phyloP scores from a whole-genome alignment of 306 rosid genomes.

The Styphnolobium japonicum region DNA sequence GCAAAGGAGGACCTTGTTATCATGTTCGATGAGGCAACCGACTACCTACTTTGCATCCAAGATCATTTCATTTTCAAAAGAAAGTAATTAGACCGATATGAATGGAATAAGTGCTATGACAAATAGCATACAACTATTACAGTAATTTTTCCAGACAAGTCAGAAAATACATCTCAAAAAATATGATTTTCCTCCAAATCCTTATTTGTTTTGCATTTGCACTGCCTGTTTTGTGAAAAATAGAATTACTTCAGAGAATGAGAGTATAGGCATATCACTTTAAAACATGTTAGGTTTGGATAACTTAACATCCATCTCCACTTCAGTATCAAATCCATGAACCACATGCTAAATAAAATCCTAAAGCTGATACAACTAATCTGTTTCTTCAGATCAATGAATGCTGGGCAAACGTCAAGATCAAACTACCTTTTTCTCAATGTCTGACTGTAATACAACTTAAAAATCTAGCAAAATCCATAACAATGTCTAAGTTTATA shows the following conservation, averaged over 20 bases:
- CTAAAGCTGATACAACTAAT: not conserved
- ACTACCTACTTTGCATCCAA: conserved; percentile 56
- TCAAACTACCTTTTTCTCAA: not conserved
- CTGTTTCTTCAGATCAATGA: not conserved
- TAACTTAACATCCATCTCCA: not conserved
- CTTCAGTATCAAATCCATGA: not conserved
- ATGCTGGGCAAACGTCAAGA: not conserved
- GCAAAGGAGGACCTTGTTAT: conserved; percentile 73
- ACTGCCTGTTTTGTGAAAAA: not conserved
- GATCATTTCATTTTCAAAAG: conserved; percentile 19
- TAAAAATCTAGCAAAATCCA: not conserved
- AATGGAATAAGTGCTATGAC: not conserved
- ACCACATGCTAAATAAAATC: not conserved
- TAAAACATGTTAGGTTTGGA: not conserved
- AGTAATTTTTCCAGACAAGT: not conserved
- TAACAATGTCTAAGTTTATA: not conserved
- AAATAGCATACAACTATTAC: not conserved
- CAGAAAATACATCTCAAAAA: not conserved
- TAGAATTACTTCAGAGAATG: not conserved
- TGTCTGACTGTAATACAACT: not conserved
- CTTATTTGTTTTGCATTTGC: not conserved
- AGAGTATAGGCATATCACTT: not conserved
- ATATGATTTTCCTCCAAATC: not conserved
- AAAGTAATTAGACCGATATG: not conserved
- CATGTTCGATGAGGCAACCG: conserved; percentile 78